A percentile compares a stretch with the other conserved stretches of the same genome.
Conservation (phyloP, 176 grass and related monocot species). For the Musa schizocarpa region DNA sequence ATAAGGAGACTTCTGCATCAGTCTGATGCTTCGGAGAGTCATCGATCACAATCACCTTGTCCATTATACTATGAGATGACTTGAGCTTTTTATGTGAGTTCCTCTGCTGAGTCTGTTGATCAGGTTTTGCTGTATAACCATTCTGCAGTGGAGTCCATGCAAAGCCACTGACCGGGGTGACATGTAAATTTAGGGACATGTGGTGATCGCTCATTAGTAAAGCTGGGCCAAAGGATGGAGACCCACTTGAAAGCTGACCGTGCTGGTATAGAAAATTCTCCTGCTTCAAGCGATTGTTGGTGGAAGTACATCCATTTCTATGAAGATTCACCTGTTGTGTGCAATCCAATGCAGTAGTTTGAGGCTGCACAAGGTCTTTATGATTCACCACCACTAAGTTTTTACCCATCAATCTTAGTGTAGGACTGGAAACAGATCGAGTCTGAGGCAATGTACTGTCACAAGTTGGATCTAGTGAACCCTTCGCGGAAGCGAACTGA, state of each 20-base stretch:
- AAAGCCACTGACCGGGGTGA: conserved; percentile 26
- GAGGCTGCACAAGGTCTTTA: conserved; percentile 46
- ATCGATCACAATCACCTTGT: conserved; percentile 66
- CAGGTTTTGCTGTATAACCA: conserved; percentile 22
- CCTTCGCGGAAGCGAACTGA: conserved; percentile 24
- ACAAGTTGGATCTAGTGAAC: conserved; percentile 27
- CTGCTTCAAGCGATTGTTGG: conserved; percentile 7
- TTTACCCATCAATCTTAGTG: conserved; percentile 92
- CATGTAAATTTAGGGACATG: conserved; percentile 7
- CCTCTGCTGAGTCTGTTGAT: conserved; percentile 27
- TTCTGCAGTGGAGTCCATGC: conserved; percentile 25
- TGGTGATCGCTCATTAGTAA: conserved; percentile 26
- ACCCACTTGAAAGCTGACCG: conserved; percentile 27
- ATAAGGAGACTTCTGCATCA: conserved; percentile 26
- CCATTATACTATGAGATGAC: conserved; percentile 22
- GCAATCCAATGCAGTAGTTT: conserved; percentile 35
- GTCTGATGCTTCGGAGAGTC: conserved; percentile 42
- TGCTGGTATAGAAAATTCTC: not conserved
- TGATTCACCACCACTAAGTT: conserved; percentile 83
- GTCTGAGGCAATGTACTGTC: conserved; percentile 26
- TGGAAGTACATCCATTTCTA: conserved; percentile 28
- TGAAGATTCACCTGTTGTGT: conserved; percentile 23
- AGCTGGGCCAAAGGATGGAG: conserved; percentile 30
- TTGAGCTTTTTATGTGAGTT: conserved; percentile 24
- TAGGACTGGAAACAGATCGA: conserved; percentile 57